A percentile compares a stretch with the other conserved stretches of the same genome.
These are phyloP conservation scores for Iris macrosiphon DNA, from an alignment of 106 monocot species.

Conservation along the genomic window DNA sequence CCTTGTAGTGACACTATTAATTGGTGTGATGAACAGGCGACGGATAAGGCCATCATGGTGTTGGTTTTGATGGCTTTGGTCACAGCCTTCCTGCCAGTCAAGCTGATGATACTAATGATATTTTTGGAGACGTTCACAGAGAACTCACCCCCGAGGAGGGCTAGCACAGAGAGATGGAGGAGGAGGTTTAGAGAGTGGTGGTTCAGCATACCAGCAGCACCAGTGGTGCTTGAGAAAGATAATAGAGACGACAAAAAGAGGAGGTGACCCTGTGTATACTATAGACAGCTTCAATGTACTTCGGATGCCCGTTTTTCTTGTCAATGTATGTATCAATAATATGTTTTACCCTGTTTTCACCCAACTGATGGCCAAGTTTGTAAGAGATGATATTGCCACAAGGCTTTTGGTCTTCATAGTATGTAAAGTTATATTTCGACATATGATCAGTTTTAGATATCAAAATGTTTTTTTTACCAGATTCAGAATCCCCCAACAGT, in stretches of 20 bases:
- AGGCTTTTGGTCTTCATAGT: no score
- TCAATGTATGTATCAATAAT: no score
- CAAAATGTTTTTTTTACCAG: no score
- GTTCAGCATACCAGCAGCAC: constrained; percentile 93
- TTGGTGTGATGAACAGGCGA: constrained; percentile 41
- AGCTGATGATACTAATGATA: constrained; percentile 25
- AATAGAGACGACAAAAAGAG: constrained; percentile 77
- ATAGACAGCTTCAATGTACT: no score
- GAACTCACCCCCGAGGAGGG: constrained; percentile 57
- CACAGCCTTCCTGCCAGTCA: constrained; percentile 47
- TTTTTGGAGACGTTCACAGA: constrained; percentile 84
- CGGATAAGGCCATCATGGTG: constrained; percentile 40
- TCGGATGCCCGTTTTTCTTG: no score
- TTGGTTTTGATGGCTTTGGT: constrained; percentile 39
- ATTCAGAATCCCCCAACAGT: no score
- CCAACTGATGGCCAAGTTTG: no score
- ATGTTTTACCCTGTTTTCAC: no score
- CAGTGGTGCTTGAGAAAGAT: constrained; percentile 62
- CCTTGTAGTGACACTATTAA: no score
- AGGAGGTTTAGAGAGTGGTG: constrained; percentile 93
- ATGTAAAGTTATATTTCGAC: no score
- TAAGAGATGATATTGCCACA: no score
- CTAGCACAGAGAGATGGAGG: constrained; percentile 67
- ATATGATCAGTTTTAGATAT: no score
- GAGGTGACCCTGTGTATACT: constrained; percentile 16